Base-by-base conservation (phyloP, 805 yeast species). In the Peterozyma toletana region DNA sequence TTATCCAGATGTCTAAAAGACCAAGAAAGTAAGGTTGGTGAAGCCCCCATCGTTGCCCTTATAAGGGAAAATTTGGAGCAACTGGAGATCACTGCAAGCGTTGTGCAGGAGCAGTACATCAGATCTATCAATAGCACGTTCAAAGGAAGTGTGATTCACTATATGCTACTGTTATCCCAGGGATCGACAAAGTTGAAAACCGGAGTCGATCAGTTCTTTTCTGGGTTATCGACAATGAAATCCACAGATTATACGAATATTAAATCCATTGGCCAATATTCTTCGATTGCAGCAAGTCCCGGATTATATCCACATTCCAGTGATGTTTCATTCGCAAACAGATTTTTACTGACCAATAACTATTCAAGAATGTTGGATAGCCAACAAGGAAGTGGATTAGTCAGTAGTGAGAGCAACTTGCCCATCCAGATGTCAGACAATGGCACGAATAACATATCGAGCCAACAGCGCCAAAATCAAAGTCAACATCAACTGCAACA, bases 1-100 rank as follows among this genome's bases (percentile, higher is more conserved):
- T 61, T 68, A 18, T 60, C 67, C 40, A 55, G 59, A 16, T 64
- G 57, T 37, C 50, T 71, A 34, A 65, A 70, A 43, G 71, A 67
- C 1, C 63, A 64, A 37, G 78, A 74, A 46, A 59, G 69, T 35
- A 70, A 67, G 48, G 58, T 53, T 47, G 82, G 81, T 3, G 71
- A 68, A 40, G 67, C 72, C 29, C 67, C 71, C 14, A 58, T 57
- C 7, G 66, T 77, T 0, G 57, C 68, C 13, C 54, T 75, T 15
- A 57, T 73, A 1, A 64, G 63, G 45, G 86, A 79, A 51, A 64
- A 67, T 42, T 54, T 78, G 31, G 84, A 78, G 53, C 78, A 74
- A 48, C 59, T 71, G 44, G 66, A 67, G 37, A 67, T 71, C 47
- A 69, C 76, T 33, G 62, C 75, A n/a, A 75, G 68, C 43, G 73